phyloP scores from a whole-genome alignment of 1,139 yeast genomes.

The Spathaspora sp. region DNA sequence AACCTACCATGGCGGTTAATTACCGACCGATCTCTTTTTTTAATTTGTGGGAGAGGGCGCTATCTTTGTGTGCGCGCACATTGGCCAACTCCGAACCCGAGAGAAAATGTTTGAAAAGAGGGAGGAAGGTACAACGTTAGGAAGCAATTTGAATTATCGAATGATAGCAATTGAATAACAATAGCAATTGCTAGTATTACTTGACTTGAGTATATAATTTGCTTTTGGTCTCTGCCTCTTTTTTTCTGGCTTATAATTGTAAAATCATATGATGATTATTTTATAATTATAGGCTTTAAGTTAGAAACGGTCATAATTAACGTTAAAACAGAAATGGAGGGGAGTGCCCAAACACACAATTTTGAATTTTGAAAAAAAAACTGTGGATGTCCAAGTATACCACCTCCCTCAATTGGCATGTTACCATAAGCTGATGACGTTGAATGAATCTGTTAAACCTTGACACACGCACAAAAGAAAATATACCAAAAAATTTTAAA shows the following conservation, averaged over 20 bases:
- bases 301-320: background rate
- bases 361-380: background rate
- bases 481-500: background rate
- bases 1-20: background rate
- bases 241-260: background rate
- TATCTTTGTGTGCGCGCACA: background rate
- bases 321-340: background rate
- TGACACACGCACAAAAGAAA: background rate
- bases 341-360: too few relatives aligned
- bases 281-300: background rate
- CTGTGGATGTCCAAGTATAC: background rate
- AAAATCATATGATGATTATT: background rate
- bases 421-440: background rate
- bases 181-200: background rate
- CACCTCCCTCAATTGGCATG: background rate
- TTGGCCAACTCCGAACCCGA: constrained; percentile 2
- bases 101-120: background rate
- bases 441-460: too few relatives aligned
- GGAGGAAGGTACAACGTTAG: background rate
- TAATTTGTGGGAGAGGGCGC: background rate
- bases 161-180: background rate
- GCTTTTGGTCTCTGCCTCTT: background rate
- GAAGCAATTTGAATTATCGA: background rate
- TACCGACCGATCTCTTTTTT: background rate
- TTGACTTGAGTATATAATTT: background rate